These are phyloP conservation scores for Penicillium paxilli DNA, from an alignment of 495 filamentous ascomycete species.

Conservation along the genomic window DNA sequence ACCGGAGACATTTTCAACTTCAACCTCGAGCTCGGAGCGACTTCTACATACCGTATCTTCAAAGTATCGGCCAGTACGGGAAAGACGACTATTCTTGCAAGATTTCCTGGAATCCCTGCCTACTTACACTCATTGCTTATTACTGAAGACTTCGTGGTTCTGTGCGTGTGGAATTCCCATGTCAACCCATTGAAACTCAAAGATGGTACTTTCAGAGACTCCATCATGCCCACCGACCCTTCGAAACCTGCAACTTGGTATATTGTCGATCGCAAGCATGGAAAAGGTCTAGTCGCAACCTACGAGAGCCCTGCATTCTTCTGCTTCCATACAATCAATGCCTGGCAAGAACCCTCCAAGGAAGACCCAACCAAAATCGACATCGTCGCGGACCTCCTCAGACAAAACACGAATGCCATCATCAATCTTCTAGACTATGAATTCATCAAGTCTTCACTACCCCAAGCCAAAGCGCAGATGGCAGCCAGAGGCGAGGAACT, in stretches of 20 bases:
- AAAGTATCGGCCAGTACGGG: slow-evolving; percentile 57
- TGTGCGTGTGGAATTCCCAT: slow-evolving; percentile 64
- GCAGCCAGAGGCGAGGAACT: slow-evolving; percentile 28
- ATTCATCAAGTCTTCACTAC: slow-evolving; percentile 49
- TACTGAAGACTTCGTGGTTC: slow-evolving; percentile 61
- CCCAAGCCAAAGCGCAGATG: slow-evolving; percentile 27
- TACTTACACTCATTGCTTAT: slow-evolving; percentile 78
- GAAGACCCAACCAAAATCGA: slow-evolving; percentile 39
- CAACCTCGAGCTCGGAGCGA: slow-evolving; percentile 57
- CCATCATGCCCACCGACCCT: slow-evolving; percentile 45
- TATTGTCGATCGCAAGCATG: slow-evolving; percentile 59
- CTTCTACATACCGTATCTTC: slow-evolving; percentile 65
- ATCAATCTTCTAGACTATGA: slow-evolving; percentile 57
- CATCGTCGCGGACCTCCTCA: slow-evolving; percentile 58
- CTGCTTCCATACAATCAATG: slow-evolving; percentile 75
- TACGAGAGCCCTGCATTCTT: slow-evolving; percentile 65
- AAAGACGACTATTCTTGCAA: slow-evolving; percentile 68
- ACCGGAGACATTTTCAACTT: slow-evolving; percentile 80
- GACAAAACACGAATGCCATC: slow-evolving; percentile 54
- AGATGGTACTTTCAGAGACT: slow-evolving; percentile 24
- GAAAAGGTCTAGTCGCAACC: slow-evolving; percentile 56
- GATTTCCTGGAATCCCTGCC: slow-evolving; percentile 53
- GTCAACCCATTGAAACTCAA: slow-evolving; percentile 59
- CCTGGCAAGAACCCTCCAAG: slow-evolving; percentile 59
- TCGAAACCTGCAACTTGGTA: slow-evolving; percentile 61